phyloP scores from a whole-genome alignment of 192 early-diverging fungal genomes.

The Podila epigama region DNA sequence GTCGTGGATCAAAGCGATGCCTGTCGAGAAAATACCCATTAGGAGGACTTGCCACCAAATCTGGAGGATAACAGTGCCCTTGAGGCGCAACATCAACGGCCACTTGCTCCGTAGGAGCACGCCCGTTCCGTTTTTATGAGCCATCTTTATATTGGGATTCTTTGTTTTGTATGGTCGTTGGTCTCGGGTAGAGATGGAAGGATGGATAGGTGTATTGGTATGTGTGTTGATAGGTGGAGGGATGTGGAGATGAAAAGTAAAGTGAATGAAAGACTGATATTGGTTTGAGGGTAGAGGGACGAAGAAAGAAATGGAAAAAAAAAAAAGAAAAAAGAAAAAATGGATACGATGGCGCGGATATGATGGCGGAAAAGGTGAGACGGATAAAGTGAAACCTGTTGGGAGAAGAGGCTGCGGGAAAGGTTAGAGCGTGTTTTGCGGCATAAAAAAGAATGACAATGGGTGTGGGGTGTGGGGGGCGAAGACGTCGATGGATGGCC shows the following conservation, averaged over 20 bases:
- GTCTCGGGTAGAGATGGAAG: neutral
- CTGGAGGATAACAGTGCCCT: constrained; percentile 17
- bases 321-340: neutral
- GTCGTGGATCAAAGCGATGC: constrained; percentile 7
- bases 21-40: constrained; percentile 2
- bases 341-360: no score
- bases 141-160: neutral
- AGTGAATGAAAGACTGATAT: neutral
- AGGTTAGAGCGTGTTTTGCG: no score
- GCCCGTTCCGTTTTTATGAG: constrained; percentile 6
- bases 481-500: neutral
- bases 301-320: neutral
- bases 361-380: neutral
- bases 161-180: neutral
- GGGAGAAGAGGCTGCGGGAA: no score
- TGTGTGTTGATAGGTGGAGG: neutral
- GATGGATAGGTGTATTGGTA: neutral
- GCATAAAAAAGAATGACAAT: neutral
- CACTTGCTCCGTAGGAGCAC: constrained; percentile 5
- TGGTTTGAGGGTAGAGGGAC: no score
- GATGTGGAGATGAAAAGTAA: neutral
- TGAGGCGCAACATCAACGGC: constrained; percentile 23
- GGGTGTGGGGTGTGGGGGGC: neutral
- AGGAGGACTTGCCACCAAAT: constrained; percentile 26
- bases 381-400: neutral